phyloP scores from a whole-genome alignment of 1,284 basidiomycete species.

The Singerocomus rubriflavus region DNA sequence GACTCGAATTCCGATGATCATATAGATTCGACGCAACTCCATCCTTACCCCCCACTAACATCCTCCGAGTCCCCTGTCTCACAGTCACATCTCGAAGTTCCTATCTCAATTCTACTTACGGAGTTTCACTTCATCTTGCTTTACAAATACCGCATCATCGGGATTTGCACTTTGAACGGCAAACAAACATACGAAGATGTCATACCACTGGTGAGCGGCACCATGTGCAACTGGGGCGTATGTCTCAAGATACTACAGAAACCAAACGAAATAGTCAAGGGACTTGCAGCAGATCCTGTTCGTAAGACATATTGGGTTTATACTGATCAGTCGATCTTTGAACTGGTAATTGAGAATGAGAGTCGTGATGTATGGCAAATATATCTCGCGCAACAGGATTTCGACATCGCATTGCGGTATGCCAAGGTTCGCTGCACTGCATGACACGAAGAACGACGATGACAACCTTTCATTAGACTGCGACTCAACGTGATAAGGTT shows the following conservation, averaged over 20 bases:
- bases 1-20: slow-evolving; percentile 68
- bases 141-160: slow-evolving; percentile 78
- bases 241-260: slow-evolving; percentile 45
- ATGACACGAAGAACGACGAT: background rate
- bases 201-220: slow-evolving; percentile 66
- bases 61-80: slow-evolving; percentile 25
- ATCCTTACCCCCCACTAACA: slow-evolving; percentile 58
- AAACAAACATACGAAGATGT: slow-evolving; percentile 81
- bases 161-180: slow-evolving; percentile 80
- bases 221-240: background rate
- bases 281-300: slow-evolving; percentile 79
- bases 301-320: slow-evolving; percentile 95
- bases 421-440: slow-evolving; percentile 60
- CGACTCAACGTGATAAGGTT: slow-evolving; percentile 81
- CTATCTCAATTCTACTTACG: slow-evolving; percentile 79
- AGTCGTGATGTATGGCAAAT: slow-evolving; percentile 94
- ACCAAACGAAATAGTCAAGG: slow-evolving; percentile 68
- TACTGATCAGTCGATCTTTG: slow-evolving; percentile 87
- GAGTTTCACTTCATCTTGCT: slow-evolving; percentile 92
- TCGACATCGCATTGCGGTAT: slow-evolving; percentile 75
- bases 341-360: slow-evolving; percentile 85
- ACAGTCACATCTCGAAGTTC: slow-evolving; percentile 39
- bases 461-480: slow-evolving; percentile 50
- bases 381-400: slow-evolving; percentile 78
- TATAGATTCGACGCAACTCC: slow-evolving; percentile 71